Evolutionary conservation across 2,329 filamentous ascomycete genomes (phyloP).

Genomic region (Dothiorella sarmentorum): DNA sequence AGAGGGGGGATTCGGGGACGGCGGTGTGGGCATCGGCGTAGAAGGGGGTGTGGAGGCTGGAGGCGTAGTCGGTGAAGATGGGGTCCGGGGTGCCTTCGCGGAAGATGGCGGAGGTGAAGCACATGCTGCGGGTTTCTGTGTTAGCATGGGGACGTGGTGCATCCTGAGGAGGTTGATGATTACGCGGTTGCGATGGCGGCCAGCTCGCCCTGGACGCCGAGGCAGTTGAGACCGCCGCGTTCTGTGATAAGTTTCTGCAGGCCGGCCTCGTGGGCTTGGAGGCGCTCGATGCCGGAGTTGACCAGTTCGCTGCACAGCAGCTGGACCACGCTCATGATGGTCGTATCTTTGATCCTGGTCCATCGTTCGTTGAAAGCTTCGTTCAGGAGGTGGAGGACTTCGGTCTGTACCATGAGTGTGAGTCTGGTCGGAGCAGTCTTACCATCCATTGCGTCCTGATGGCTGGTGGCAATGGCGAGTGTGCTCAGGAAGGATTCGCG

Average conservation of each 20-base stretch:
- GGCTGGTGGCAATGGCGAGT: slow-evolving; percentile 33
- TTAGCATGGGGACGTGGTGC: not conserved
- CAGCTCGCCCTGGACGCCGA: slow-evolving; percentile 31
- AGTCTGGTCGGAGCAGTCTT: slow-evolving; percentile 31
- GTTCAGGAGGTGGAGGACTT: slow-evolving; percentile 34
- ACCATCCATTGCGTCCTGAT: slow-evolving; percentile 31
- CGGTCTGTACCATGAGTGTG: slow-evolving; percentile 28
- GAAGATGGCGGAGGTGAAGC: slow-evolving; percentile 32
- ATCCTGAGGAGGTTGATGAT: not conserved
- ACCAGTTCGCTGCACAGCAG: slow-evolving; percentile 36
- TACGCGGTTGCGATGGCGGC: slow-evolving; percentile 26
- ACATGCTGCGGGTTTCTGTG: slow-evolving; percentile 18
- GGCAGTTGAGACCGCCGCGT: slow-evolving; percentile 32
- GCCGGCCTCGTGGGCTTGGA: slow-evolving; percentile 29
- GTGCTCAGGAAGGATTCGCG: slow-evolving; percentile 38
- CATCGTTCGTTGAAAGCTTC: slow-evolving; percentile 26
- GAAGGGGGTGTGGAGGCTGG: not conserved
- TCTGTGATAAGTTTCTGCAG: slow-evolving; percentile 31
- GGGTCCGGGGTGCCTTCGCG: slow-evolving; percentile 27
- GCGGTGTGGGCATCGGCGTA: not conserved
- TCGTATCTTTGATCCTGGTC: slow-evolving; percentile 30
- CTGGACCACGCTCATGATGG: slow-evolving; percentile 36
- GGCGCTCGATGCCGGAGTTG: slow-evolving; percentile 24
- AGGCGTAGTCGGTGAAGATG: slow-evolving; percentile 29
- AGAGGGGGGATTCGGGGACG: slow-evolving; percentile 37